These are phyloP conservation scores for Komagataella pseudopastoris DNA, from an alignment of 805 yeast species.

Conservation along the genomic window DNA sequence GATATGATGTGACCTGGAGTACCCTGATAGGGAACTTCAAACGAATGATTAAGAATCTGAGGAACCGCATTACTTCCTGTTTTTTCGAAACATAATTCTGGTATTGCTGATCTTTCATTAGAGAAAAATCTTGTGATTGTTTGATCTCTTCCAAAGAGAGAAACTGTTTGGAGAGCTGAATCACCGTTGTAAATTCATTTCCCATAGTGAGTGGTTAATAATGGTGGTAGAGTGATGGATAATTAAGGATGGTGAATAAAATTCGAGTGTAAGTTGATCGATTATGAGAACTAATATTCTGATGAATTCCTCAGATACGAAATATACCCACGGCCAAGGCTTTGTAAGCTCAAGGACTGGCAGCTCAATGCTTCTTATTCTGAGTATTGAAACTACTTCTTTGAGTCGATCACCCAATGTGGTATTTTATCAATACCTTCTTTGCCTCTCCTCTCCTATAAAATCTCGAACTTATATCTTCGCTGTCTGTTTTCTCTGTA, in stretches of 20 bases:
- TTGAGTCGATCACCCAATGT: neutral
- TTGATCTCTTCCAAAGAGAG: constrained; percentile 14
- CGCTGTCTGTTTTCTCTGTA: neutral
- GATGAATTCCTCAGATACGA: no score
- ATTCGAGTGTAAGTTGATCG: neutral
- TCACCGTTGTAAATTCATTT: neutral
- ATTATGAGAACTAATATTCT: neutral
- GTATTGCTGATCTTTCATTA: constrained; percentile 5
- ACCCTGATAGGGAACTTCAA: constrained; percentile 61
- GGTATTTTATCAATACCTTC: neutral
- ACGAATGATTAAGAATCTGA: constrained; percentile 35
- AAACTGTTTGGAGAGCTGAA: constrained; percentile 22
- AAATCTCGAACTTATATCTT: neutral
- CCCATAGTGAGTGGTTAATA: neutral
- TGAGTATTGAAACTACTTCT: neutral
- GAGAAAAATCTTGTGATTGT: constrained; percentile 8
- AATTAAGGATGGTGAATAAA: neutral
- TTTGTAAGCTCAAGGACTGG: neutral
- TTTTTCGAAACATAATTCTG: constrained; percentile 11
- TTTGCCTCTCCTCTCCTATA: neutral
- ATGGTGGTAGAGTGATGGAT: neutral
- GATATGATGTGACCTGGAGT: constrained; percentile 56
- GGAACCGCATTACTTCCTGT: constrained; percentile 33
- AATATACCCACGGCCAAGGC: neutral
- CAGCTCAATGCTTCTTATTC: neutral